Base-by-base conservation (phyloP, 2,329 filamentous ascomycete genomes). In the Herpotrichia juniperi region DNA sequence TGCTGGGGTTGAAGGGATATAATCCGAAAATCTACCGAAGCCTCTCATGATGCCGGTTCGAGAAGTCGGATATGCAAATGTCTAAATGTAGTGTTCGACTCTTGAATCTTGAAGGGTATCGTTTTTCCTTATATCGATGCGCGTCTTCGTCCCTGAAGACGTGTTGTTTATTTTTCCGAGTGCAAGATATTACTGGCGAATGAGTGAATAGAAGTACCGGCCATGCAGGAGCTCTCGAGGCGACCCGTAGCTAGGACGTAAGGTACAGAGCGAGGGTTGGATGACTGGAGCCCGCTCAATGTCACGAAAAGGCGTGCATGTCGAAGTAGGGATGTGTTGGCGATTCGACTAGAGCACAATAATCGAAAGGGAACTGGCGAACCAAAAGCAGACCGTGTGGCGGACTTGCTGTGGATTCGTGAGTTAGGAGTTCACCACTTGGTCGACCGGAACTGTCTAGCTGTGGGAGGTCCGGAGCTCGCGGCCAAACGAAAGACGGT, bases 281-380 rank as follows among this genome's bases (percentile, higher is more conserved):
- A 67, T 68, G 62, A 73, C 68, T 72, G 69, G 69, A 70, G 58
- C 61, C 58, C 53, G 64, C 51, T 59, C 61, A 58, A 62, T 48
- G 48, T 70, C 63, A 69, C 51, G 48, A 63, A 57, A 54, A 57
- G 54, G 52, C 57, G 53, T 59, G 61, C 67, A 72, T 71, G 24
- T 60, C 60, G 53, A 46, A 54, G 22, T 50, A 19, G n/a, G 46
- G 64, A 34, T 42, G 21, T 48, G 44, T 64, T 65, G 66, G 62
- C 52, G 50, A 28, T 37, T 42, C 44, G 48, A 47, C 25, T 42
- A 44, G 22, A 30, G 28, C 34, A 46, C 34, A 26, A 44, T 48
- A 57, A 44, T 43, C 50, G 53, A 60, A 65, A 63, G 56, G 12
- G 40, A 49, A 42, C 42, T 43, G 43, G 47, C 40, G 31, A 43